These are phyloP conservation scores for Arctium lappa DNA, from an alignment of 129 eudicot species.

Conservation along the genomic window DNA sequence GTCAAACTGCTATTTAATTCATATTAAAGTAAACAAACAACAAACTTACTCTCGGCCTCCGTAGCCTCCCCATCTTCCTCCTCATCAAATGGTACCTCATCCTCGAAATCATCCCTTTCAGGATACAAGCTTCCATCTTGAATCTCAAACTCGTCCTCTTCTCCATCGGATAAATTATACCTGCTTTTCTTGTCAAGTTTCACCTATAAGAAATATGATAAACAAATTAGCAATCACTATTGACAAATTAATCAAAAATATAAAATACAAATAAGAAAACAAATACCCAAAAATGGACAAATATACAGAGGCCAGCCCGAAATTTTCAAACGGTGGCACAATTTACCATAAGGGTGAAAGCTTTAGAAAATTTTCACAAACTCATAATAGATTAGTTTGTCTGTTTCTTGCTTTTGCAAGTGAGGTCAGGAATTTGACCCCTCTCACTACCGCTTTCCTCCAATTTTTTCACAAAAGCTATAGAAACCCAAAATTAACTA, in stretches of 20 bases:
- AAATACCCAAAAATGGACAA: background rate
- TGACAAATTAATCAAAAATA: background rate
- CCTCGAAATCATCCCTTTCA: conserved; percentile 86
- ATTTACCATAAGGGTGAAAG: background rate
- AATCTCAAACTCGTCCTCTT: conserved; percentile 73
- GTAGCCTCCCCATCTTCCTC: conserved; percentile 47
- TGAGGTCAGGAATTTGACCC: background rate
- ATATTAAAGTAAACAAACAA: background rate
- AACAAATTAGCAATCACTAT: background rate
- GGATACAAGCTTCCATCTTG: conserved; percentile 39
- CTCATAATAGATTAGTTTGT: background rate
- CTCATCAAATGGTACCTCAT: conserved; percentile 64
- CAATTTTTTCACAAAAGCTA: background rate
- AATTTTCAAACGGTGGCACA: background rate
- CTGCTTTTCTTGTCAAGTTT: conserved; percentile 68
- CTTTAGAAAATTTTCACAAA: background rate
- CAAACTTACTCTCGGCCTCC: conserved; percentile 48
- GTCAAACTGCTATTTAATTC: background rate
- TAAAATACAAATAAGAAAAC: background rate
- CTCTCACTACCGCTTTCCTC: background rate
- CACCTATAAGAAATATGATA: conserved; percentile 31
- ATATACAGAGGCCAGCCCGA: background rate
- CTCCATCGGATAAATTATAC: conserved; percentile 89
- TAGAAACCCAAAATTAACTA: background rate
- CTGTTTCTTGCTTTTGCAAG: background rate